These are phyloP conservation scores for Juncus inflexus DNA, from an alignment of 176 grass and related monocot species.

Conservation along the genomic window DNA sequence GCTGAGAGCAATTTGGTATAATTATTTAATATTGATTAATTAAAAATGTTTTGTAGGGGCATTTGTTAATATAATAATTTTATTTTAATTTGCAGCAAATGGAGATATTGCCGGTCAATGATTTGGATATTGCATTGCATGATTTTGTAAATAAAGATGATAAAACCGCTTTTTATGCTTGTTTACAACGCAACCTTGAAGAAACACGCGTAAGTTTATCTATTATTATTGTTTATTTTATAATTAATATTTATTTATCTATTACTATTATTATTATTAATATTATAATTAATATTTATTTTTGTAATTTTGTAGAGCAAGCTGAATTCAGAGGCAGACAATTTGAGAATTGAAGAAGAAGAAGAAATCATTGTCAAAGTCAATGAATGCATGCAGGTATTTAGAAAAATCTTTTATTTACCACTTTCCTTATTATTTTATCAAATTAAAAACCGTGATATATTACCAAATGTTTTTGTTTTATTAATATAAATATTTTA, in stretches of 20 bases:
- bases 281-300: slow-evolving; percentile 9
- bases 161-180: slow-evolving; percentile 58
- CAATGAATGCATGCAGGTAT: slow-evolving; percentile 76
- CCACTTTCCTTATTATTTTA: neutral
- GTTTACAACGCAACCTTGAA: slow-evolving; percentile 38
- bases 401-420: slow-evolving; percentile 9
- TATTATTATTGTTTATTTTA: slow-evolving; percentile 4
- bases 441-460: slow-evolving; percentile 11
- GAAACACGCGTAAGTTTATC: slow-evolving; percentile 47
- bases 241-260: neutral
- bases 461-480: neutral
- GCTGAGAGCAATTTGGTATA: slow-evolving; percentile 76
- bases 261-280: neutral
- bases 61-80: slow-evolving; percentile 4
- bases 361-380: slow-evolving; percentile 51
- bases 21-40: slow-evolving; percentile 19
- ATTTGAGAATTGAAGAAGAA: slow-evolving; percentile 39
- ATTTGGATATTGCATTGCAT: slow-evolving; percentile 64
- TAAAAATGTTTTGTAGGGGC: neutral
- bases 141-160: slow-evolving; percentile 72
- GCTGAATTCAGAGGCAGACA: slow-evolving; percentile 27
- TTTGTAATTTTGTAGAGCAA: slow-evolving; percentile 45
- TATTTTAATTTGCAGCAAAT: slow-evolving; percentile 49
- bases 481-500: neutral
- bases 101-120: slow-evolving; percentile 48